A percentile compares a stretch with the other conserved stretches of the same genome.
phyloP scores from a whole-genome alignment of 805 yeast species.

The Saturnispora mendoncae region DNA sequence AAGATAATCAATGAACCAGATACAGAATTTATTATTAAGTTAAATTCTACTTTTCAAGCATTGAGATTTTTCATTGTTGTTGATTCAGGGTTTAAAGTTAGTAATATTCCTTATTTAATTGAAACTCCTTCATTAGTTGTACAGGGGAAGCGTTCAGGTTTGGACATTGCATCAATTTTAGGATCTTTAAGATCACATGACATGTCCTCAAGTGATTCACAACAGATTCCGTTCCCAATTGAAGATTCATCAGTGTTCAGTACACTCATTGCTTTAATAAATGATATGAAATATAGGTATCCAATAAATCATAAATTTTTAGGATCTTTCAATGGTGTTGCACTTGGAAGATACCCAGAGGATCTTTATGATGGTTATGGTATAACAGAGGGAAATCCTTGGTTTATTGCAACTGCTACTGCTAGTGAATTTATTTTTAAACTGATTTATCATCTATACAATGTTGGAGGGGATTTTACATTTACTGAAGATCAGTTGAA shows the following conservation, averaged over 20 bases:
- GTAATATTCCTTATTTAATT: constrained; percentile 45
- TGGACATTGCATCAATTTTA: constrained; percentile 68
- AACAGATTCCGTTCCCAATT: constrained; percentile 53
- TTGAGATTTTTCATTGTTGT: constrained; percentile 32
- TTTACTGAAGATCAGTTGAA: constrained; percentile 20
- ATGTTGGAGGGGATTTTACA: constrained; percentile 34
- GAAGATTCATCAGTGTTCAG: constrained; percentile 49
- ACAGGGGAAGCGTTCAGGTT: constrained; percentile 48
- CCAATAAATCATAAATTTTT: constrained; percentile 58
- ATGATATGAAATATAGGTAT: constrained; percentile 64
- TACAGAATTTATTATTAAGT: constrained; percentile 22
- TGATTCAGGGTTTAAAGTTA: constrained; percentile 35
- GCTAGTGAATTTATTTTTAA: constrained; percentile 58
- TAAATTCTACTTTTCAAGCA: constrained; percentile 27
- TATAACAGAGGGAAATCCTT: constrained; percentile 77
- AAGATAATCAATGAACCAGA: constrained; percentile 21
- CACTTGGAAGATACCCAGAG: constrained; percentile 88
- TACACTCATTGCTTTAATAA: constrained; percentile 52
- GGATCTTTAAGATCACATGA: constrained; percentile 40
- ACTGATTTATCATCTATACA: constrained; percentile 38
- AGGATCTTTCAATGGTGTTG: constrained; percentile 42
- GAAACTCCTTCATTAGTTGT: constrained; percentile 51
- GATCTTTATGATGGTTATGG: constrained; percentile 77
- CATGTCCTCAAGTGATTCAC: constrained; percentile 27
- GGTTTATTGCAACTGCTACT: constrained; percentile 75